These are phyloP conservation scores for Phialocephala sp. DNA, from an alignment of 2,329 filamentous ascomycete species.

Conservation along the genomic window DNA sequence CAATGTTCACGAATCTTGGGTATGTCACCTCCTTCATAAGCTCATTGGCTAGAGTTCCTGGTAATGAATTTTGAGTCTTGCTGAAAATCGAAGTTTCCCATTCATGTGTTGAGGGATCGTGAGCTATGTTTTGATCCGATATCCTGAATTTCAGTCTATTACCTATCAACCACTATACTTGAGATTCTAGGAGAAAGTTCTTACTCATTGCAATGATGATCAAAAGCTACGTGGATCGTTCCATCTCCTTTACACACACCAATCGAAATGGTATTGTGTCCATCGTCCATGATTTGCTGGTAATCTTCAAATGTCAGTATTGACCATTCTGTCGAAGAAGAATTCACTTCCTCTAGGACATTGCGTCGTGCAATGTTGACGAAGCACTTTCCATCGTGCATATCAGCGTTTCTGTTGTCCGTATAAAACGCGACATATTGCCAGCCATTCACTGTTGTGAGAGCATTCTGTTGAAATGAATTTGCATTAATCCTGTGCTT, in stretches of 20 bases:
- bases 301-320: conserved; percentile 35
- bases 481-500: conserved; percentile 36
- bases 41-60: conserved; percentile 29
- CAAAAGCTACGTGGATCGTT: conserved; percentile 37
- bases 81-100: conserved; percentile 34
- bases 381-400: conserved; percentile 20
- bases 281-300: conserved; percentile 35
- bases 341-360: not conserved
- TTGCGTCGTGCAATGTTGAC: conserved; percentile 30
- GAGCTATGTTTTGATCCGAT: conserved; percentile 15
- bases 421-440: conserved; percentile 38
- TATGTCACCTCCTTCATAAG: conserved; percentile 36
- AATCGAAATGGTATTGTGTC: conserved; percentile 37
- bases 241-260: conserved; percentile 36
- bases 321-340: conserved; percentile 25
- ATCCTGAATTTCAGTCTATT: conserved; percentile 35
- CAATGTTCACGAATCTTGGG: conserved; percentile 37
- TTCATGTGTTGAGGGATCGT: not conserved
- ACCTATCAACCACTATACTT: not conserved
- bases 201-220: conserved; percentile 38
- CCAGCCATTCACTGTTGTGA: conserved; percentile 33
- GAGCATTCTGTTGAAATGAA: conserved; percentile 37
- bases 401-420: conserved; percentile 7
- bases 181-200: conserved; percentile 5
- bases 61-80: conserved; percentile 29